Evolutionary conservation across 1,139 yeast species (phyloP).

Genomic region (Sugiyamaella castrensis): DNA sequence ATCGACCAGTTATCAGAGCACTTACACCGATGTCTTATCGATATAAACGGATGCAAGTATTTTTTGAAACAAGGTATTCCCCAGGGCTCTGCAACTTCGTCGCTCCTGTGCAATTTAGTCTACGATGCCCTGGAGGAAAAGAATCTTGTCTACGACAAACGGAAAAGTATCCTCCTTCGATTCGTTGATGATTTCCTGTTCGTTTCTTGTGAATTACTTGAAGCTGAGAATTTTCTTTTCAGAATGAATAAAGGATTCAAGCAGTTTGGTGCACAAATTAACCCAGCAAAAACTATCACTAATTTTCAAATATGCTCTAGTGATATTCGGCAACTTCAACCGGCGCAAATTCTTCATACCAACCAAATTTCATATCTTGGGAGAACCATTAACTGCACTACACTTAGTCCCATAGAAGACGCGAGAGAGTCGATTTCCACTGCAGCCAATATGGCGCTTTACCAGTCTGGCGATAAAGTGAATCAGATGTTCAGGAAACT

Average conservation of each 20-base stretch:
- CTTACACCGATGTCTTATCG: slow-evolving; percentile 42
- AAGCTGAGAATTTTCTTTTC: slow-evolving; percentile 31
- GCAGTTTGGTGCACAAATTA: slow-evolving; percentile 59
- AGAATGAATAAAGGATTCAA: slow-evolving; percentile 42
- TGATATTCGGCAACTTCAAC: neutral
- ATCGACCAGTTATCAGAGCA: slow-evolving; percentile 38
- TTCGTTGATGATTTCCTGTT: slow-evolving; percentile 85
- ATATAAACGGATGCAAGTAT: slow-evolving; percentile 38
- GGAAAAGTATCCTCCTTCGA: slow-evolving; percentile 49
- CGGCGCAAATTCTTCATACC: neutral
- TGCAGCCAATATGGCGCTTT: neutral
- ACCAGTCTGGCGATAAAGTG: neutral
- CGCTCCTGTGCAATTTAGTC: slow-evolving; percentile 70
- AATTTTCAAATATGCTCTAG: slow-evolving; percentile 28
- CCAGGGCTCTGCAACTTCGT: slow-evolving; percentile 82
- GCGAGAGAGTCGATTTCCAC: neutral
- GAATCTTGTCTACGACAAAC: slow-evolving; percentile 34
- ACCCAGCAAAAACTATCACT: slow-evolving; percentile 51
- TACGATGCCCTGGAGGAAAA: slow-evolving; percentile 61
- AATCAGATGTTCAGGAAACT: neutral
- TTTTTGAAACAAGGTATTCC: slow-evolving; percentile 67
- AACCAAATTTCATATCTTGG: slow-evolving; percentile 19
- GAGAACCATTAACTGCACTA: slow-evolving; percentile 12
- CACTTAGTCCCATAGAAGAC: slow-evolving; percentile 18
- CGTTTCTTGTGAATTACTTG: slow-evolving; percentile 45